Evolutionary conservation across 192 early-diverging fungal species (phyloP).

Genomic region (Backusella luteola): DNA sequence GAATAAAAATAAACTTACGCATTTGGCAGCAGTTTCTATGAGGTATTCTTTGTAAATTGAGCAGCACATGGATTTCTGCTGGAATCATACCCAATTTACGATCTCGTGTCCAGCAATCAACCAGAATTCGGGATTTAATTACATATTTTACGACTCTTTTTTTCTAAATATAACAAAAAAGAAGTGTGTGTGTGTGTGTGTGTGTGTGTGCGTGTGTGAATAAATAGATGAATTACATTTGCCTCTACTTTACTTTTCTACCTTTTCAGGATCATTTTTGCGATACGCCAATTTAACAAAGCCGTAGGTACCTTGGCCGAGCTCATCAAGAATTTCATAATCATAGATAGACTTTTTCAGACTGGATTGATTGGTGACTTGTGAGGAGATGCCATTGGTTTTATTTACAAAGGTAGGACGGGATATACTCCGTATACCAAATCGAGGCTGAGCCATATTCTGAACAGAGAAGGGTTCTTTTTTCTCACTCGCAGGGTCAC

Average conservation of each 20-base stretch:
- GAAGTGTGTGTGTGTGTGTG: neutral
- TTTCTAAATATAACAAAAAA: slow-evolving; percentile 7
- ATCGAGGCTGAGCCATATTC: neutral
- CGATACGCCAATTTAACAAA: slow-evolving; percentile 55
- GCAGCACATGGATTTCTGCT: slow-evolving; percentile 70
- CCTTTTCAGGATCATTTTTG: slow-evolving; percentile 46
- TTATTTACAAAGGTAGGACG: slow-evolving; percentile 5
- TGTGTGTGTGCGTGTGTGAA: neutral
- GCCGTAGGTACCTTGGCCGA: slow-evolving; percentile 71
- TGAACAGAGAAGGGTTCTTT: slow-evolving; percentile 53
- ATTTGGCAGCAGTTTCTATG: slow-evolving; percentile 50
- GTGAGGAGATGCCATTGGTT: neutral
- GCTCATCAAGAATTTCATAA: slow-evolving; percentile 50
- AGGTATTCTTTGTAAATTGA: slow-evolving; percentile 48
- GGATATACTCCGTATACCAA: slow-evolving; percentile 2
- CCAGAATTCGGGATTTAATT: slow-evolving; percentile 59
- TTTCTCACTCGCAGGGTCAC: slow-evolving; percentile 47
- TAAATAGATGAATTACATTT: slow-evolving; percentile 33
- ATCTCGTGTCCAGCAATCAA: slow-evolving; percentile 64
- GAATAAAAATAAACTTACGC: slow-evolving; percentile 14
- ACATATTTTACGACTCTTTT: slow-evolving; percentile 66
- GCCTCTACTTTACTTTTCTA: slow-evolving; percentile 34
- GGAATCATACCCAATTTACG: slow-evolving; percentile 59
- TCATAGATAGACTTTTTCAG: slow-evolving; percentile 40
- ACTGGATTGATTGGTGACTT: neutral